Base-by-base conservation (phyloP, 441 rosid species). In the Viola pubescens region DNA sequence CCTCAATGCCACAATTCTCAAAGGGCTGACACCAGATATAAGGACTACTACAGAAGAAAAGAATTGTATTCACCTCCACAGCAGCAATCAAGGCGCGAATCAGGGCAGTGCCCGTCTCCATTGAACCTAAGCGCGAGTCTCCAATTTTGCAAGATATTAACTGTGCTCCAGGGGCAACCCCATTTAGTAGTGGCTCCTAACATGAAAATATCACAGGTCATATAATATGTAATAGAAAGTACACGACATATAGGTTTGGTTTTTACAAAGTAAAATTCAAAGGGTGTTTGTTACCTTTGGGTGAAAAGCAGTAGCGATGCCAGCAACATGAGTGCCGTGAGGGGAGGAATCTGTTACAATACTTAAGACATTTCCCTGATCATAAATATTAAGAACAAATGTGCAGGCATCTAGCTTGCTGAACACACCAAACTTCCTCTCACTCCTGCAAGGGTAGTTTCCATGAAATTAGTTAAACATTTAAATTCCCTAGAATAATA, bases 81-180 rank as follows among this genome's bases (percentile, higher is more conserved):
- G 88, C 91, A 66, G 96, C 94, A 75, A 90, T 90, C 58, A 94
- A 54, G 59, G 99, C 96, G 68, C 96, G 80, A n/a, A 83, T 80
- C 80, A 94, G 86, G 65, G 97, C 97, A 69, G 97, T 90, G 73
- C 96, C 97, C 13, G 99, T 94, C 80, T 88, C 97, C 96, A 90
- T 90, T 58, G 96, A 94, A 58, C 88, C 99, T 71, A 94, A 74
- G 68, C 96, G 94, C 0, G 95, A 72, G 70, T 88, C 99, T 61
- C 97, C 97, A 76, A 94, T 90, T 86, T 94, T 94, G 75, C 97
- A 94, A 56, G 99, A 94, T 80, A 94, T 82, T 65, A 94, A 43
- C 38, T 94, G 97, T 60, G 97, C 97, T 67, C 99, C 97, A 60
- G 97, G 97, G 66, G 99, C 97, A 73, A 94, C 78, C 65, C 99